Evolutionary conservation across 345 rosid genomes (phyloP), one percentile per base, ranked within the genome.

Genomic region (Heritiera littoralis): DNA sequence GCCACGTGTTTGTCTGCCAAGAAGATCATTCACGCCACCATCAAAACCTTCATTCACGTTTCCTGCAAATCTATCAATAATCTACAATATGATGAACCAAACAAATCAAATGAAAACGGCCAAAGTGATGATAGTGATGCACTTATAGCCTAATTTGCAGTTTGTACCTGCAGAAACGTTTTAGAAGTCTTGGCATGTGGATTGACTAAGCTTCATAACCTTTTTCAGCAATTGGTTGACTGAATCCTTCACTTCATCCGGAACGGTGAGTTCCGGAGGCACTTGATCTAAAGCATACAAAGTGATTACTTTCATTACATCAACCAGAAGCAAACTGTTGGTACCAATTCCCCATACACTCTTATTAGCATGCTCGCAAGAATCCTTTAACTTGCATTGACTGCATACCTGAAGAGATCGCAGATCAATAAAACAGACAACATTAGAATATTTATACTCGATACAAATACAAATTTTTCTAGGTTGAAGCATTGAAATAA

Each of bases 281-380:
- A 86, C 87, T 20, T 58, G 81, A 74, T 88, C 94, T 85, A 92
- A 48, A 30, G 91, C 88, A 79, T 94, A 93, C 63, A 82, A 63
- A 13, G 81, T 72, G 81, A 89, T 84, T 66, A 89, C 83, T 86
- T 87, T 89, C 98, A 94, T 84, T 38, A 90, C 91, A 71, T 46
- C 85, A 67, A 82, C 83, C 79, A 94, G 81, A 73, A 81, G 84
- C 77, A 94, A 79, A 81, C 45, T 81, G 78, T 85, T 83, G 46
- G 81, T 73, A 63, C 84, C 84, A 64, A 78, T 80, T n/a, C 77
- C 79, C 92, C 91, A 83, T 8, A 90, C 85, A 55, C 79, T 80
- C 78, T 89, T 88, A 81, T 92, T 90, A 49, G 81, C 92, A 82
- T 83, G 86, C 86, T 83, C 84, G 84, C 98, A 94, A 4, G 89